Conservation (phyloP, 805 yeast species). For the Lipomyces lipofer region DNA sequence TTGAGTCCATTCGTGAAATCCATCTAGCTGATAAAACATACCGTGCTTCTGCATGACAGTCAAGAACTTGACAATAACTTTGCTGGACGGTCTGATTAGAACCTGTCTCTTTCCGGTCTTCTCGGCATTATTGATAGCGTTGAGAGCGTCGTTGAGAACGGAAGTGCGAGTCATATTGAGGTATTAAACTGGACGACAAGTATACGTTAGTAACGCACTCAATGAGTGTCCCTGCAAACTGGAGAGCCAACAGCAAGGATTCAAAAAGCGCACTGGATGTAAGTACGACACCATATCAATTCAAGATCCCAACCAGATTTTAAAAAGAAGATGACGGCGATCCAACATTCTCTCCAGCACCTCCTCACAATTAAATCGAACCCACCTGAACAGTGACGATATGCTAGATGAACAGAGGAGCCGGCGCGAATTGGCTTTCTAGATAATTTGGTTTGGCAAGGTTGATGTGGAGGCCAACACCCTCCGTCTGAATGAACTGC, state of each 20-base stretch:
- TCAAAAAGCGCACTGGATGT: slow-evolving; percentile 18
- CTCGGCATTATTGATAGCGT: slow-evolving; percentile 98
- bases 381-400: too few species aligned
- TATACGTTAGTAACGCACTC: slow-evolving; percentile 8
- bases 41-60: slow-evolving; percentile 98
- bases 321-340: too few species aligned
- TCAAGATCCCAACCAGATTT: too few species aligned
- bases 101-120: slow-evolving; percentile 99
- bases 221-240: slow-evolving; percentile 25
- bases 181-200: slow-evolving; percentile 6
- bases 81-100: slow-evolving; percentile 95
- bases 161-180: slow-evolving; percentile 91
- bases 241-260: slow-evolving; percentile 10
- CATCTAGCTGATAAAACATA: too few species aligned
- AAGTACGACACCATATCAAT: not conserved
- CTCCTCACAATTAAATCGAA: too few species aligned
- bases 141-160: slow-evolving; percentile 97
- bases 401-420: too few species aligned
- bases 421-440: too few species aligned
- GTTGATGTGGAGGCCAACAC: too few species aligned
- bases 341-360: too few species aligned
- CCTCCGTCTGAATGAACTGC: too few species aligned
- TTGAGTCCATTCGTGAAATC: too few species aligned
- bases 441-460: too few species aligned
- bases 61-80: slow-evolving; percentile 96